A percentile compares a stretch with the other conserved stretches of the same genome.
Conservation (phyloP, 331 rosid genomes). For the Malus hybrid region DNA sequence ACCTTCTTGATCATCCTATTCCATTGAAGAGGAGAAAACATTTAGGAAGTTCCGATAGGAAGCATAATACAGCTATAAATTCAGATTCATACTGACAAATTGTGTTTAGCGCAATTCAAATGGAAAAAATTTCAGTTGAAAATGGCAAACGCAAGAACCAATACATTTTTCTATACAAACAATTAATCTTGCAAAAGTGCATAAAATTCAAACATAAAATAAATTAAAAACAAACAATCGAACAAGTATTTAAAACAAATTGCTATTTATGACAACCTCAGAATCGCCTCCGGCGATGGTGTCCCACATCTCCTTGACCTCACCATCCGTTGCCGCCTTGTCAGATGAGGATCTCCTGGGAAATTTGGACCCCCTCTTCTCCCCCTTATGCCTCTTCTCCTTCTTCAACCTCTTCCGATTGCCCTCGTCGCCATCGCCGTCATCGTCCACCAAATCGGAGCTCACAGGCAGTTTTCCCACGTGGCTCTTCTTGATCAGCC, state of each 20-base stretch:
- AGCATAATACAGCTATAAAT: not conserved
- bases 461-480: slow-evolving; percentile 17
- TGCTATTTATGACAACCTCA: slow-evolving; percentile 43
- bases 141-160: not conserved
- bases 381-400: slow-evolving; percentile 74
- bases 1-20: slow-evolving; percentile 84
- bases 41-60: slow-evolving; percentile 10
- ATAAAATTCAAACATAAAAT: not conserved
- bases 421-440: slow-evolving; percentile 43
- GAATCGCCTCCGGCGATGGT: slow-evolving; percentile 81
- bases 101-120: not conserved
- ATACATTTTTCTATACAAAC: not conserved
- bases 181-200: not conserved
- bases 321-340: slow-evolving; percentile 69
- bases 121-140: not conserved
- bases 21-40: slow-evolving; percentile 7
- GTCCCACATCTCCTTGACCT: slow-evolving; percentile 98
- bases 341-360: slow-evolving; percentile 54
- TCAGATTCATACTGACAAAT: not conserved
- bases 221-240: not conserved
- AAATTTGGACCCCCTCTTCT: slow-evolving; percentile 39
- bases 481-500: slow-evolving; percentile 74
- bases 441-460: slow-evolving; percentile 45
- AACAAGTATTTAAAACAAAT: not conserved
- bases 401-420: slow-evolving; percentile 64